A percentile compares a stretch with the other conserved stretches of the same genome.
Conservation (phyloP, 148 eudicot genomes). For the Vaccinium darrowii region DNA sequence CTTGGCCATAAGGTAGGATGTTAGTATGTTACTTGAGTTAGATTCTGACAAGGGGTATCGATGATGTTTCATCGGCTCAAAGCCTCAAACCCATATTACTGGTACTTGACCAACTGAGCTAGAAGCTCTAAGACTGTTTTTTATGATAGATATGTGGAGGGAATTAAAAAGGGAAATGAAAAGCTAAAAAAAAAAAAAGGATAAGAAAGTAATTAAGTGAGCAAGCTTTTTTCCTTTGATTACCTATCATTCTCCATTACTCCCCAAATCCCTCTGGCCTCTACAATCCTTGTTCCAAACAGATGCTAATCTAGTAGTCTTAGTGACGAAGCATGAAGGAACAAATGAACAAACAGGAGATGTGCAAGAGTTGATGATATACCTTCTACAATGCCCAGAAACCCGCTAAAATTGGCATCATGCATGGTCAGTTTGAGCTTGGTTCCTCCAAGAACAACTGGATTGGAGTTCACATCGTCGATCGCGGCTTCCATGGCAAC, state of each 20-base stretch:
- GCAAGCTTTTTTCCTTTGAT: not conserved
- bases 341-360: not conserved
- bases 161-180: no score
- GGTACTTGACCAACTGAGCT: no score
- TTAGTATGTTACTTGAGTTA: no score
- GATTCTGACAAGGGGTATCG: no score
- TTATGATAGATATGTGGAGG: not conserved
- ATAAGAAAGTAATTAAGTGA: not conserved
- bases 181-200: not conserved
- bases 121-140: not conserved
- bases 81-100: no score
- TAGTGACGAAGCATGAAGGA: not conserved
- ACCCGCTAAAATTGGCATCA: conserved; percentile 52
- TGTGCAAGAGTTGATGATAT: not conserved
- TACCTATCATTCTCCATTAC: not conserved
- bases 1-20: no score
- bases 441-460: conserved; percentile 48
- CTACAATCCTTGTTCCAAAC: not conserved
- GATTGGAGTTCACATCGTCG: conserved; percentile 56
- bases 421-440: conserved; percentile 47
- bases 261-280: not conserved
- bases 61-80: no score
- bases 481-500: conserved; percentile 64
- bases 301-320: not conserved
- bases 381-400: conserved; percentile 56